Conservation (phyloP, 495 filamentous ascomycete species). For the Penicillium dipodomyicola region DNA sequence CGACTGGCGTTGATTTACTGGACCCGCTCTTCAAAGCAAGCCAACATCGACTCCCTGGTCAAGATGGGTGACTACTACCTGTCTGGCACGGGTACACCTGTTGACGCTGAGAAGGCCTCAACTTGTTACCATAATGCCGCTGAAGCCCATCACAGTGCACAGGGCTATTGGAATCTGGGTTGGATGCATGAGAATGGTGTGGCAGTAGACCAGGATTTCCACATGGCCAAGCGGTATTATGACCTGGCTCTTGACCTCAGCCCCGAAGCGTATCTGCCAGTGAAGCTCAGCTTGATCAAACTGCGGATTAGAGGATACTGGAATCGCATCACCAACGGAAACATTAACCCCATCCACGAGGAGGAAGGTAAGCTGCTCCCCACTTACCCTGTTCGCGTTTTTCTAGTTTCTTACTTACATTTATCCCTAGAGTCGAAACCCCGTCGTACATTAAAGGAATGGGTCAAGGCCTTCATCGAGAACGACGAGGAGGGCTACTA, state of each 20-base stretch:
- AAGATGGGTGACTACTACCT: constrained; percentile 99
- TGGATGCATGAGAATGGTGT: constrained; percentile 99
- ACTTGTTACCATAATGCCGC: constrained; percentile 89
- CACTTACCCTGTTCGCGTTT: not conserved
- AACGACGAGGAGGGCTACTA: constrained; percentile 60
- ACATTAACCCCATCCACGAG: constrained; percentile 84
- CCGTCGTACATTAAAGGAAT: constrained; percentile 74
- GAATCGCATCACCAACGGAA: constrained; percentile 88
- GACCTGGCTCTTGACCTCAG: constrained; percentile 90
- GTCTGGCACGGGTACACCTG: constrained; percentile 64
- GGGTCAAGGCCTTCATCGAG: constrained; percentile 78
- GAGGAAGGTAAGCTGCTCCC: constrained; percentile 66
- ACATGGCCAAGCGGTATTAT: constrained; percentile 94
- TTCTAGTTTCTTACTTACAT: constrained; percentile 1
- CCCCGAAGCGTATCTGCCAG: constrained; percentile 90
- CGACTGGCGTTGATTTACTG: constrained; percentile 86
- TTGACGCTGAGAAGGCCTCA: constrained; percentile 83
- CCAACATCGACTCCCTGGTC: constrained; percentile 88
- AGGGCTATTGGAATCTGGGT: constrained; percentile 94
- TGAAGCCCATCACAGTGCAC: constrained; percentile 84
- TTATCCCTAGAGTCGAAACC: constrained; percentile 55
- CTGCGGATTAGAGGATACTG: constrained; percentile 80
- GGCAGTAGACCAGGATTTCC: constrained; percentile 91
- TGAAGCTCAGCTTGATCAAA: constrained; percentile 83
- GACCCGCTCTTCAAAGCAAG: constrained; percentile 92